Evolutionary conservation across 1,284 basidiomycete species (phyloP), one percentile per base, ranked within the genome.

Genomic region (Wallemia mellicola): DNA sequence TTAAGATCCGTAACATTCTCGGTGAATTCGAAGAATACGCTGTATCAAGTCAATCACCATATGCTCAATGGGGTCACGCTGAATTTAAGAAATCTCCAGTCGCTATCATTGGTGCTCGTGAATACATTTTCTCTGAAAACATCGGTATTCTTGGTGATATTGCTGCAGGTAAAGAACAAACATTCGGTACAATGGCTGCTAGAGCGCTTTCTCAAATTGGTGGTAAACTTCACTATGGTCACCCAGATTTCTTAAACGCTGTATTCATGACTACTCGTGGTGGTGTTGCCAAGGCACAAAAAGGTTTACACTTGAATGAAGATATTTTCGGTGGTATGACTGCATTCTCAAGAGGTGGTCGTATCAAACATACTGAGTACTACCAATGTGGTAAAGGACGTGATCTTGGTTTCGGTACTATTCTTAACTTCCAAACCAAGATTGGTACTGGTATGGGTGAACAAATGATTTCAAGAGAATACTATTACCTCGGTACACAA

Each of bases 101-200:
- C 30, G 94, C 94, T 22, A 98, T 98, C 66, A 83, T 99, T 63
- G 92, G 94, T 71, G 89, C 92, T 24, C 81, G 94, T 72, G 94
- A 99, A 75, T 99, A 98, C 73, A 96, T 98, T 71, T 98, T 98
- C 75, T 98, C 94, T 59, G 94, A 99, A 75, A 96, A 96, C 72
- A 98, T 98, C 65, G 92, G 92, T 79, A 92, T 98, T 66, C 77
- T 99, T 58, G 92, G 92, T 71, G 92, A 99, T 71, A 79, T 98
- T 59, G 92, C 92, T 58, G 92, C 92, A 63, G 92, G 94, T 28
- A 98, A 99, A 75, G 94, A 99, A 72, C 92, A 98, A 72, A 99
- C 94, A 54, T 98, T 99, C 72, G 92, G 92, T 73, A 98, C 94
- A 0, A 80, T 98, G 65, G 80, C 88, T 58, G 92, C 91, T 38